Evolutionary conservation across 495 filamentous ascomycete species (phyloP), one percentile per base, ranked within the genome.

Genomic region (Cladorrhinum samala): DNA sequence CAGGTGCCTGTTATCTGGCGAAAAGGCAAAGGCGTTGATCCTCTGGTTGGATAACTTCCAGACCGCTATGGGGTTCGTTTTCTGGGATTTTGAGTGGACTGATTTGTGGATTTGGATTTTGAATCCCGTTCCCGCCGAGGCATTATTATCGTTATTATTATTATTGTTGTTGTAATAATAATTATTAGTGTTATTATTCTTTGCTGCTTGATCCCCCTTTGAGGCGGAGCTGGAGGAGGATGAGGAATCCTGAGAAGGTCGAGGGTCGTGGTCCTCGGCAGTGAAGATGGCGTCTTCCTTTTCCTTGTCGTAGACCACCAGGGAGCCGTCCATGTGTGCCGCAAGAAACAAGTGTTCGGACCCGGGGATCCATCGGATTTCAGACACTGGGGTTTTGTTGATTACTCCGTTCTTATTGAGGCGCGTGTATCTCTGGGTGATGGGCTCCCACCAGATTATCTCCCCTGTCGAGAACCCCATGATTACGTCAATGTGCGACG

Each of bases 381-480:
- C 82, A 1, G 87, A 86, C 9, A 97, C 84, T 1, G 93, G 83
- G 2, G 88, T 88, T 37, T 80, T 73, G 66, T 92, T 94, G 66
- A 97, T 91, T 49, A 86, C 79, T 8, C 91, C 91, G 68, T 96
- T 96, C 70, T 98, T 98, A 70, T 98, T 98, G 54, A 98, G 78
- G 4, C 94, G 84, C 2, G 87, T 87, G 66, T 98, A 98, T 64
- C 95, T 93, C 61, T 96, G 91, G 17, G 90, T 91, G 62, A 96
- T 89, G 11, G 93, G 91, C 71, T 98, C 93, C 73, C 92, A 98
- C 94, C 94, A 98, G 44, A 98, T 91, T 45, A 97, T 93, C 63
- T 98, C 93, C 20, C 89, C 90, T 0, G 89, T 91, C 2, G 91
- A 95, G 53, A 95, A 96, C 5, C 93, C 93, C 83, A 97, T 89